Evolutionary conservation across 768 basidiomycete genomes (phyloP), one percentile per base, ranked within the genome.

Genomic region (Boletellus sp.): DNA sequence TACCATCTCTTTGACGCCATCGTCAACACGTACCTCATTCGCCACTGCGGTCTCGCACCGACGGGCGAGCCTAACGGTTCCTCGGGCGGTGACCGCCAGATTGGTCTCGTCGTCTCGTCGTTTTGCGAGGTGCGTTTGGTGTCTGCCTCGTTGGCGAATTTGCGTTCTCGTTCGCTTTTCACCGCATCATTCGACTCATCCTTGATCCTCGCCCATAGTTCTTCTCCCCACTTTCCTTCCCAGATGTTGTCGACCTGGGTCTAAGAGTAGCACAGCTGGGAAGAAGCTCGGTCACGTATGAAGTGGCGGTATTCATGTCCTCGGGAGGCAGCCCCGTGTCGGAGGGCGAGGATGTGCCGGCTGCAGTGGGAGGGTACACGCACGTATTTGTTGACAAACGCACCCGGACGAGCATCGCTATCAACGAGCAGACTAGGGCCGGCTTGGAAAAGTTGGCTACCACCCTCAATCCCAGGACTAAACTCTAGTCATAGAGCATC

Each of bases 1-100:
- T 87, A 88, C 61, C 85, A 87, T 59, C 74, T 88, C 48, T 87
- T 90, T 68, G 90, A 91, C 69, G 87, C 88, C 5, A 72, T 90
- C 59, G 73, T 91, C 66, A 92, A 91, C 64, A 78, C 84, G 9
- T 92, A 88, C 66, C 80, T 90, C 53, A 82, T 89, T 33, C 70
- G 78, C 47, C 70, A 74, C 28, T 90, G 87, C 56, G 76, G 73
- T 11, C 72, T 83, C 34, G 61, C 73, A 3, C 86, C 88, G 0
- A 63, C 70, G n/a, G n/a, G n/a, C 3, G 56, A 64, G 11, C 78
- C 83, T 0, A 41, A 36, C 24, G 26, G 28, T 3, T 40, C 35
- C 31, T 32, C 31, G 16, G 22, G 34, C 20, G 7, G 35, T 6
- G 20, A 45, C 33, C 40, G 26, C 0, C 70, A 73, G 24, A 90